phyloP scores from a whole-genome alignment of 2,329 filamentous ascomycete genomes.

The Clarireedia hainanense region DNA sequence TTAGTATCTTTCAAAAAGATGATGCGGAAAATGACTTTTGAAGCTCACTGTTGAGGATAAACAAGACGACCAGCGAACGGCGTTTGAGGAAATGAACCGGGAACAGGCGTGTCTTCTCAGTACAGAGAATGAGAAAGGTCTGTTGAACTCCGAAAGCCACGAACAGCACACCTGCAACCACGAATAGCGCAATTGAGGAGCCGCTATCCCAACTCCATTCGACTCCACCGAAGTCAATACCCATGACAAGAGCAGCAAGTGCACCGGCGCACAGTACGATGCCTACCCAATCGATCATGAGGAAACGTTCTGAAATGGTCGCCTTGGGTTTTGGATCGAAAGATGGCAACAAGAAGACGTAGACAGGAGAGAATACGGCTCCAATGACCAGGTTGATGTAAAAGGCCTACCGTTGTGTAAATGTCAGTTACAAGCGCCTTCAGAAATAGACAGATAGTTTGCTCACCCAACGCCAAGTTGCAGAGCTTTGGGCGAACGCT shows the following conservation, averaged over 20 bases:
- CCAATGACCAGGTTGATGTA: not conserved
- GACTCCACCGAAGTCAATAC: not conserved
- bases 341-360: not conserved
- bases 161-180: constrained; percentile 35
- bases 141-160: constrained; percentile 9
- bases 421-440: too few species aligned
- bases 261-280: constrained; percentile 4
- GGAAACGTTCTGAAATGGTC: constrained; percentile 1
- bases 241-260: constrained; percentile 14
- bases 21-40: not conserved
- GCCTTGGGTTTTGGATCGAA: not conserved
- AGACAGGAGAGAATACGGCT: not conserved
- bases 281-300: constrained; percentile 30
- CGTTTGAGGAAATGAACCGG: constrained; percentile 15
- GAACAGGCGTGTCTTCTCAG: constrained; percentile 11
- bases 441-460: too few species aligned
- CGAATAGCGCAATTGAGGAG: constrained; percentile 25
- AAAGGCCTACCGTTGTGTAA: not conserved
- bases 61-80: too few species aligned
- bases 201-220: not conserved
- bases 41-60: constrained; percentile 9
- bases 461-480: constrained; percentile 37
- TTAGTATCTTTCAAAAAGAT: not conserved
- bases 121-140: constrained; percentile 17
- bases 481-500: constrained; percentile 35